Conservation (phyloP, 2,329 filamentous ascomycete species). For the Coniochaeta prunicola region DNA sequence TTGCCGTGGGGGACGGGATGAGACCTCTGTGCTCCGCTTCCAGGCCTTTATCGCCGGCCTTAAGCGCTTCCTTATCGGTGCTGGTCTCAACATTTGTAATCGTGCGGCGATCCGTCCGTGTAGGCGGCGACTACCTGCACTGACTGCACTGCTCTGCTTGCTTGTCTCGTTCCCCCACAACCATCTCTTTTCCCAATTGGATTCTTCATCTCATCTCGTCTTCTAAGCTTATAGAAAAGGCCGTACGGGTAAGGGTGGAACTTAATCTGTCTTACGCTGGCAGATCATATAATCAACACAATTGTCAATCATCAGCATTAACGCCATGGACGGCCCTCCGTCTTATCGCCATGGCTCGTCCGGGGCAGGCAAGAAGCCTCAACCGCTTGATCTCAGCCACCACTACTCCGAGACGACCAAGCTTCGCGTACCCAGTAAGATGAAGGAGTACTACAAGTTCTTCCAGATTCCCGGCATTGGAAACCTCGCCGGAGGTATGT, state of each 20-base stretch:
- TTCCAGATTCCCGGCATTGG: slow-evolving; percentile 58
- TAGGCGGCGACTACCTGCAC: not conserved
- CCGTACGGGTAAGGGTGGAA: not conserved
- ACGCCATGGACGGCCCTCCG: not conserved
- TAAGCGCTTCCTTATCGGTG: slow-evolving; percentile 1
- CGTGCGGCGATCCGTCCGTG: not conserved
- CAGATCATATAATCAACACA: not conserved
- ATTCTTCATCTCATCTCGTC: not conserved
- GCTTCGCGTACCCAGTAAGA: slow-evolving; percentile 53
- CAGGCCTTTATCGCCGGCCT: not conserved
- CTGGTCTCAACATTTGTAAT: not conserved
- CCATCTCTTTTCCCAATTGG: not conserved
- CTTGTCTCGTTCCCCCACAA: not conserved
- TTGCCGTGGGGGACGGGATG: not conserved
- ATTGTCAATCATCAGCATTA: not conserved
- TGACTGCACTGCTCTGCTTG: not conserved
- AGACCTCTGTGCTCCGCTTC: not conserved
- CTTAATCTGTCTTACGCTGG: not conserved
- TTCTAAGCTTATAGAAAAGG: not conserved
- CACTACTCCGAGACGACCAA: slow-evolving; percentile 66
- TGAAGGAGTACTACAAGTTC: slow-evolving; percentile 85
- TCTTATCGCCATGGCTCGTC: not conserved
- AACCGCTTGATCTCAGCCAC: slow-evolving; percentile 70
- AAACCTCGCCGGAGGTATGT: slow-evolving; percentile 55
- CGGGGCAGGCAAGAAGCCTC: slow-evolving; percentile 19